Conservation (phyloP, 805 yeast species). For the Wickerhamiella shivajii region DNA sequence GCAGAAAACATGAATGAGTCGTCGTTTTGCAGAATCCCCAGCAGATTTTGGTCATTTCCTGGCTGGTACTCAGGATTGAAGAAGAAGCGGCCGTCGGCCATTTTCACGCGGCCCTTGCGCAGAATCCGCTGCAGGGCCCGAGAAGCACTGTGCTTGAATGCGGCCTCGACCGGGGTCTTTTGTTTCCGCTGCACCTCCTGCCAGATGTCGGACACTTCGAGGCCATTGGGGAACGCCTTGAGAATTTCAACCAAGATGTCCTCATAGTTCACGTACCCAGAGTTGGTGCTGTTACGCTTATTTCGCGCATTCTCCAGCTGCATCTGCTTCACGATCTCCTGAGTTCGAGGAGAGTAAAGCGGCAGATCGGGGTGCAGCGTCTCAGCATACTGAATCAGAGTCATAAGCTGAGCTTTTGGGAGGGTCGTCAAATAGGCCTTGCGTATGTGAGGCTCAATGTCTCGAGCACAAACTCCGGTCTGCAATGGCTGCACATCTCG, state of each 20-base stretch:
- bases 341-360: conserved; percentile 27
- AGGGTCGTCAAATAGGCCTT: conserved; percentile 26
- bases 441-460: conserved; percentile 24
- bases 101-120: conserved; percentile 23
- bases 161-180: conserved; percentile 20
- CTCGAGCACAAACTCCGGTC: conserved; percentile 26
- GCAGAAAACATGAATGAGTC: conserved; percentile 25
- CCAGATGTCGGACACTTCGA: conserved; percentile 17
- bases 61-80: conserved; percentile 24
- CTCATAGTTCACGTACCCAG: conserved; percentile 18
- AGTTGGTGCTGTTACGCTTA: conserved; percentile 11
- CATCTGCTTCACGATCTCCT: conserved; percentile 22
- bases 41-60: conserved; percentile 22
- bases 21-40: conserved; percentile 23
- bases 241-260: conserved; percentile 24
- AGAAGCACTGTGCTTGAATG: conserved; percentile 25
- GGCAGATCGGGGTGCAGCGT: conserved; percentile 25
- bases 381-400: conserved; percentile 27
- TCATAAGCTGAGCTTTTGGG: conserved; percentile 28
- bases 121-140: conserved; percentile 27
- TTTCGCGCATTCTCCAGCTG: conserved; percentile 21
- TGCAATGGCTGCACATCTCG: conserved; percentile 24
- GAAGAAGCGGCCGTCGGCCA: conserved; percentile 20
- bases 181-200: conserved; percentile 17
- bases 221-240: conserved; percentile 17